Evolutionary conservation across 768 basidiomycete species (phyloP), one percentile per base, ranked within the genome.

Genomic region (Naganishia randhawae): DNA sequence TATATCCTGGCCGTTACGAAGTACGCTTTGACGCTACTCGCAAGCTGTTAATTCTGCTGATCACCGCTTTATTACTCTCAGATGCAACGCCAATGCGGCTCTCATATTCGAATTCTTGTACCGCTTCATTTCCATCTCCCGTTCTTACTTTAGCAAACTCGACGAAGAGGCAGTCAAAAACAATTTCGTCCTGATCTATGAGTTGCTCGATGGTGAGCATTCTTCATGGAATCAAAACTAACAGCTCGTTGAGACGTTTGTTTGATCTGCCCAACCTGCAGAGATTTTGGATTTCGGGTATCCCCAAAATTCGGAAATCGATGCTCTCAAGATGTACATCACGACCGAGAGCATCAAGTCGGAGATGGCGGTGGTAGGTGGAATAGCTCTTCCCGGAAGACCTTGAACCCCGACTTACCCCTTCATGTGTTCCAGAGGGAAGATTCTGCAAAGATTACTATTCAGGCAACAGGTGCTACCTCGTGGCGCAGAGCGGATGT

Each of bases 271-370:
- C 16, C 7, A 53, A 50, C 37, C 13, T n/a, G 17, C 77, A 89
- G 96, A 99, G 81, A 98, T 98, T 81, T 89, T 90, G 78, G 96
- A 99, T 81, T 98, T 97, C 80, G 96, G 96, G 62, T 99, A 94
- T 81, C 96, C 96, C 19, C 96, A 99, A 81, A 99, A 97, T 78
- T 96, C 95, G 71, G 96, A 99, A 80, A 92, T 90, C 53, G 96
- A 99, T 78, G 95, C 96, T 0, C 83, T 99, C 54, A 98, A 99
- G 81, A 89, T 89, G 67, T 98, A 96, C 79, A 98, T 99, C 71
- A 99, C 96, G 25, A 97, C 95, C 0, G 95, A 98, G 81, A 93
- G 93, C 72, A 87, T 98, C 50, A 88, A 94, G 69, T 84, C 90
- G 4, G 85, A 88, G n/a, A 86, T 89, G 69, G 90, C 89, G 48